These are phyloP conservation scores for Pseudovirgaria hyperparasitica DNA, from an alignment of 2,329 filamentous ascomycete species.

Conservation along the genomic window DNA sequence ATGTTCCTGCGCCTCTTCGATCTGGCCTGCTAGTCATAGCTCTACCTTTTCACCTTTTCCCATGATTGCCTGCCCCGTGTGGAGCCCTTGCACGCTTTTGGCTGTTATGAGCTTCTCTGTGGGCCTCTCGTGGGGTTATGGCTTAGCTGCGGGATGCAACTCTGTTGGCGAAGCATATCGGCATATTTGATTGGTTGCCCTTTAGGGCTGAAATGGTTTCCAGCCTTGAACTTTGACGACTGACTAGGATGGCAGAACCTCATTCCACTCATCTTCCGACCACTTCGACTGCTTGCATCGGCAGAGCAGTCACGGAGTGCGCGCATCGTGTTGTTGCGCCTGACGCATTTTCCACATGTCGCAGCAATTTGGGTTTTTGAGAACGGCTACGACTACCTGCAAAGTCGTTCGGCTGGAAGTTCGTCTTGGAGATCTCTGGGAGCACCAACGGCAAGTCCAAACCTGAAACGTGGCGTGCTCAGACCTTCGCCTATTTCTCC, in stretches of 20 bases:
- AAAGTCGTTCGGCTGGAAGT: conserved; percentile 6
- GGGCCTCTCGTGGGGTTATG: neutral
- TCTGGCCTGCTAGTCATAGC: too few relatives aligned
- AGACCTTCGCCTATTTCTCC: conserved; percentile 21
- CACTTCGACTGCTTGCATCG: conserved; percentile 55
- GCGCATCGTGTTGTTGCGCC: conserved; percentile 45
- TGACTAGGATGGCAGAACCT: conserved; percentile 45
- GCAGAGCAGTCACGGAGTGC: conserved; percentile 50
- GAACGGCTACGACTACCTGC: conserved; percentile 20
- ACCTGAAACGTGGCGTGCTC: conserved; percentile 11
- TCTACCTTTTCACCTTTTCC: too few relatives aligned
- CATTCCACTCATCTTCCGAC: conserved; percentile 59
- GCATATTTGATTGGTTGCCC: conserved; percentile 3
- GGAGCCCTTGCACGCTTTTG: neutral
- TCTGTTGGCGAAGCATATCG: conserved; percentile 6
- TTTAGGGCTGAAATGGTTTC: neutral
- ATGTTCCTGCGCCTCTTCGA: too few relatives aligned
- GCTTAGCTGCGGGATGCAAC: conserved; percentile 1
- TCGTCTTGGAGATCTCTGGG: conserved; percentile 15
- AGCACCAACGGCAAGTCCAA: conserved; percentile 19
- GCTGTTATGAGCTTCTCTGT: neutral
- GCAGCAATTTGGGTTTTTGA: conserved; percentile 58
- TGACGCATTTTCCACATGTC: conserved; percentile 54
- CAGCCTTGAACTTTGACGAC: conserved; percentile 8
- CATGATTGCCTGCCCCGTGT: too few relatives aligned